phyloP scores from a whole-genome alignment of 2,329 filamentous ascomycete species.

The Cordyceps farinosa region DNA sequence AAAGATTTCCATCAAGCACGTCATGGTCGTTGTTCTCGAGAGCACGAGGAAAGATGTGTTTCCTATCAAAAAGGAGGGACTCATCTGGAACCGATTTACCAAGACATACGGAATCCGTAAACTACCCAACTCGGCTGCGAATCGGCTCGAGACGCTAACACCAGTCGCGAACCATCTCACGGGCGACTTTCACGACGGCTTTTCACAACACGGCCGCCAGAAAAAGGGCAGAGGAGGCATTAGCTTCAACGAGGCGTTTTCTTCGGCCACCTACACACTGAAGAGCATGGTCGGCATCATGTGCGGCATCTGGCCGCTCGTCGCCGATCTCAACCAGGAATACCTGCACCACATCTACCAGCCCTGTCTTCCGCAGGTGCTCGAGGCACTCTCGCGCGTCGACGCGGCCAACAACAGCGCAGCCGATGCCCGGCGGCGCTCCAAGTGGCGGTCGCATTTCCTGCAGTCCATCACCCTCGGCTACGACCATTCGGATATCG shows the following conservation, averaged over 20 bases:
- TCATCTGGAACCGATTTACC: conserved; percentile 36
- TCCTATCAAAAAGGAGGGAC: conserved; percentile 39
- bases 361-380: conserved; percentile 35
- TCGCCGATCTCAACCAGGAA: conserved; percentile 42
- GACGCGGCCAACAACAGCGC: neutral
- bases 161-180: conserved; percentile 33
- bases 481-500: conserved; percentile 33
- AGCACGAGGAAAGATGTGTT: conserved; percentile 45
- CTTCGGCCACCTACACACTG: conserved; percentile 41
- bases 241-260: conserved; percentile 38
- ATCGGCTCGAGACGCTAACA: conserved; percentile 28
- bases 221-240: conserved; percentile 32
- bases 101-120: conserved; percentile 28
- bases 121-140: conserved; percentile 24
- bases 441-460: conserved; percentile 31
- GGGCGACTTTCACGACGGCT: conserved; percentile 35
- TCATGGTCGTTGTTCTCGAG: conserved; percentile 41
- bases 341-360: conserved; percentile 41
- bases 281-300: conserved; percentile 41
- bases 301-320: conserved; percentile 39
- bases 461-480: conserved; percentile 32
- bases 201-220: conserved; percentile 14
- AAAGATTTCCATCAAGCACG: conserved; percentile 38
- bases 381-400: conserved; percentile 27
- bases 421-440: conserved; percentile 21